phyloP scores from a whole-genome alignment of 208 protist species.

The Leishmania amazonensis region DNA sequence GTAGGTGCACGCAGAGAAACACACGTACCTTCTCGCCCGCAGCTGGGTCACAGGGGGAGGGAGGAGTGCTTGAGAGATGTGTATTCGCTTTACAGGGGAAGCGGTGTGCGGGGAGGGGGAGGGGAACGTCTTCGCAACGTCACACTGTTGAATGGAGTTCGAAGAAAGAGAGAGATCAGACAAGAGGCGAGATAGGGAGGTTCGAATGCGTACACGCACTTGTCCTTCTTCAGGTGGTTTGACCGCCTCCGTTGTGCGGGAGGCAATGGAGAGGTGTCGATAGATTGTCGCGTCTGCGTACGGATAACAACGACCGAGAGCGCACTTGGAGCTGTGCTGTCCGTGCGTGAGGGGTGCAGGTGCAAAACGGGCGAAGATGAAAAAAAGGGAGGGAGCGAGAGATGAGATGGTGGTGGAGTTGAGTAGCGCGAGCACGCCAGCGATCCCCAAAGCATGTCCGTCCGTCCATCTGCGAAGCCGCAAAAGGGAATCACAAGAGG shows the following conservation, averaged over 20 bases:
- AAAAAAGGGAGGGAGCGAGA: not conserved
- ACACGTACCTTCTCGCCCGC: not conserved
- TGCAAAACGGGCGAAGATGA: not conserved
- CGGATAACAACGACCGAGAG: not conserved
- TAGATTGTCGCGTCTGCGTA: not conserved
- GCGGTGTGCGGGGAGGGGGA: not conserved
- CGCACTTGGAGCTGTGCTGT: not conserved
- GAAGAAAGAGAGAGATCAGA: not conserved
- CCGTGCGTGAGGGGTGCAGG: not conserved
- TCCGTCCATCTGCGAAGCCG: not conserved
- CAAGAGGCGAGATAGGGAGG: not conserved
- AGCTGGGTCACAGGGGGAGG: not conserved
- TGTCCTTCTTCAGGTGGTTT: not conserved
- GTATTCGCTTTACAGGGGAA: no score
- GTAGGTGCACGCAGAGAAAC: not conserved
- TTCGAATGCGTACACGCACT: not conserved
- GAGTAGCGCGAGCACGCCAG: not conserved
- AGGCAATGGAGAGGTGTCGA: not conserved
- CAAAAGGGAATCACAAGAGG: not conserved
- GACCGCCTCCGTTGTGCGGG: not conserved
- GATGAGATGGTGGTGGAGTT: not conserved
- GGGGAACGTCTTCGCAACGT: not conserved
- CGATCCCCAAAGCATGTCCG: not conserved
- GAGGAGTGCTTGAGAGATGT: no score
- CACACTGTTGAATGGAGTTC: not conserved